These are phyloP conservation scores for Claviceps maximensis DNA, from an alignment of 2,329 filamentous ascomycete genomes.

Conservation along the genomic window DNA sequence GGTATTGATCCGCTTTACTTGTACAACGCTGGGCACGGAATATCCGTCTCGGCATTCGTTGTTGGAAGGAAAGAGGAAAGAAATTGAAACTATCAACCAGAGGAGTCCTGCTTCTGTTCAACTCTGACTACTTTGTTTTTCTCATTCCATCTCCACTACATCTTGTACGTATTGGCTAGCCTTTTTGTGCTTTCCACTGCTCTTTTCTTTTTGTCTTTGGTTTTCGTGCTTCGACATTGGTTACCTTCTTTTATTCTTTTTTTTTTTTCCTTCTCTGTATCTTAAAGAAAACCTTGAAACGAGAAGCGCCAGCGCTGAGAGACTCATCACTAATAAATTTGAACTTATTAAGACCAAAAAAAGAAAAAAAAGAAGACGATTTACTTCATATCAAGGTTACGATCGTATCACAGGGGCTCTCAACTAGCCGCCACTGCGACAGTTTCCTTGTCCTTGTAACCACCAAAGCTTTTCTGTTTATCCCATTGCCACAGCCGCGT, in stretches of 20 bases:
- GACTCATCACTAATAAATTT: constrained; percentile 2
- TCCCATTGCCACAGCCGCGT: not conserved
- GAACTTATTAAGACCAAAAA: not conserved
- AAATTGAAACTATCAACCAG: constrained; percentile 4
- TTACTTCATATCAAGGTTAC: not conserved
- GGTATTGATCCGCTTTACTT: constrained; percentile 4
- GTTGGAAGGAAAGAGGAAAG: constrained; percentile 5
- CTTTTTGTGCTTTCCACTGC: constrained; percentile 24
- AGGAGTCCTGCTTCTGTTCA: constrained; percentile 3
- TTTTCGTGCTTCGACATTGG: constrained; percentile 5
- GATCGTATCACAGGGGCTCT: not conserved
- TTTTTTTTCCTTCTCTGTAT: not conserved
- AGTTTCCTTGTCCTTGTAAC: not conserved
- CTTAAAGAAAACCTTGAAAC: too few relatives aligned
- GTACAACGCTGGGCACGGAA: constrained; percentile 3
- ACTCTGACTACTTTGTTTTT: constrained; percentile 4
- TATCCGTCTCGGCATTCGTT: constrained; percentile 4
- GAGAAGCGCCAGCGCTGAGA: not conserved
- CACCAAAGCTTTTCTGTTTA: not conserved
- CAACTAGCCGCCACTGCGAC: not conserved
- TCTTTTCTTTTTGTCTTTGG: constrained; percentile 16
- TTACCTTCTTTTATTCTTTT: not conserved
- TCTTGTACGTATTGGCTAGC: constrained; percentile 41
- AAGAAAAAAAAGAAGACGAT: not conserved
- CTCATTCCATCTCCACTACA: constrained; percentile 1